Evolutionary conservation across 345 rosid species (phyloP), one percentile per base, ranked within the genome.

Genomic region (Streptanthus diversifolius): DNA sequence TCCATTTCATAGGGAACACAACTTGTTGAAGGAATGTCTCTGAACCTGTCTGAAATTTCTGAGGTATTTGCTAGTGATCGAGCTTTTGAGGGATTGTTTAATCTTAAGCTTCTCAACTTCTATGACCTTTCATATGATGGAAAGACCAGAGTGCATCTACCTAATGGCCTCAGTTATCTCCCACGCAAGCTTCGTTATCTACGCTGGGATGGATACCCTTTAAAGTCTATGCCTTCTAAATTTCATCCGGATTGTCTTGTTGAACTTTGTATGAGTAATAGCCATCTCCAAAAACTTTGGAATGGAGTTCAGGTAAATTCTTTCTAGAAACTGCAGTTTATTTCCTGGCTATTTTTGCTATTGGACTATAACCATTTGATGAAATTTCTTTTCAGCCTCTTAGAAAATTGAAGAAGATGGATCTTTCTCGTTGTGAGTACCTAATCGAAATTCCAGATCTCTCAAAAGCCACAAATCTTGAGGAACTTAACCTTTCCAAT

Each of bases 241-340:
- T 75, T 80, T 53, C 37, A 33, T 63, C 57, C 53, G 0, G 62
- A 77, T 18, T 74, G 36, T 14, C 80, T 83, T 59, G 72, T 75
- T 64, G 78, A 55, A 60, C 72, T 80, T 63, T 15, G 57, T 47
- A 25, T 80, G 65, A 29, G 61, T 32, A 25, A 35, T n/a, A 78
- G 85, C 36, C 3, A 24, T 15, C 64, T 83, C 37, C 14, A 77
- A 55, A 45, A 60, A 17, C 79, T 80, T 32, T 77, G 83, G 85
- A 36, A 53, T 39, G 72, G 66, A 25, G 49, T 39, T 1, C 59
- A 10, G 63, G 83, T 82, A 68, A 54, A 32, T 21, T 19, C 49
- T 40, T 11, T 30, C 13, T 33, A 44, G 21, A 29, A 15, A 44
- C 58, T 60, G 18, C 29, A 24, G 51, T 22, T 65, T 7, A 7